Evolutionary conservation across 768 basidiomycete species (phyloP).

Genomic region (Rhodocollybia butyracea): DNA sequence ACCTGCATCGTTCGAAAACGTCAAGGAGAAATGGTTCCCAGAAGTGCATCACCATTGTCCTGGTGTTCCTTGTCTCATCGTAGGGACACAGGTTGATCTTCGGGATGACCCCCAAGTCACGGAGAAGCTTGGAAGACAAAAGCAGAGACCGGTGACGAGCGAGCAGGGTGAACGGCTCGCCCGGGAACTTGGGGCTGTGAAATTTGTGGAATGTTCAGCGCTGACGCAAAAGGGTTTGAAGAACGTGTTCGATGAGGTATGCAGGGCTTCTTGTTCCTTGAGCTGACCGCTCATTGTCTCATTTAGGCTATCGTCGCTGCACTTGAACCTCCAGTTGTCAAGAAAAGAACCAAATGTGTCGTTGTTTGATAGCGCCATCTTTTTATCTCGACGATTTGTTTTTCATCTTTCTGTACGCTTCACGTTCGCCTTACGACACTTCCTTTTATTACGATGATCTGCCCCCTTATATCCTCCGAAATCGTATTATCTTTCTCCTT

Average conservation of each 20-base stretch:
- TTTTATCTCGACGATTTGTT: slow-evolving; percentile 18
- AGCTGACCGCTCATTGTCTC: not conserved
- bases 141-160: slow-evolving; percentile 85
- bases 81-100: slow-evolving; percentile 97
- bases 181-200: slow-evolving; percentile 96
- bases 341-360: slow-evolving; percentile 76
- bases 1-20: slow-evolving; percentile 99
- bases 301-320: slow-evolving; percentile 95
- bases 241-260: slow-evolving; percentile 99
- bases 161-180: slow-evolving; percentile 94
- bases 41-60: slow-evolving; percentile 99
- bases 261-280: slow-evolving; percentile 19
- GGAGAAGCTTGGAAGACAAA: slow-evolving; percentile 95
- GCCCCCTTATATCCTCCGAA: slow-evolving; percentile 12
- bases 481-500: slow-evolving; percentile 23
- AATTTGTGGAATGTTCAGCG: slow-evolving; percentile 99
- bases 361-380: slow-evolving; percentile 57
- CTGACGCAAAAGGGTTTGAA: slow-evolving; percentile 99
- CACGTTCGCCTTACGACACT: slow-evolving; percentile 17
- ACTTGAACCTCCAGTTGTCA: slow-evolving; percentile 93
- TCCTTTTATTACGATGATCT: slow-evolving; percentile 8
- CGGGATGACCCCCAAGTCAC: slow-evolving; percentile 90
- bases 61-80: slow-evolving; percentile 97
- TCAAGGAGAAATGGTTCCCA: slow-evolving; percentile 99
- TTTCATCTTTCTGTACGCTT: slow-evolving; percentile 18